Conservation (phyloP, 805 yeast species). For the Teunomyces pallodes region DNA sequence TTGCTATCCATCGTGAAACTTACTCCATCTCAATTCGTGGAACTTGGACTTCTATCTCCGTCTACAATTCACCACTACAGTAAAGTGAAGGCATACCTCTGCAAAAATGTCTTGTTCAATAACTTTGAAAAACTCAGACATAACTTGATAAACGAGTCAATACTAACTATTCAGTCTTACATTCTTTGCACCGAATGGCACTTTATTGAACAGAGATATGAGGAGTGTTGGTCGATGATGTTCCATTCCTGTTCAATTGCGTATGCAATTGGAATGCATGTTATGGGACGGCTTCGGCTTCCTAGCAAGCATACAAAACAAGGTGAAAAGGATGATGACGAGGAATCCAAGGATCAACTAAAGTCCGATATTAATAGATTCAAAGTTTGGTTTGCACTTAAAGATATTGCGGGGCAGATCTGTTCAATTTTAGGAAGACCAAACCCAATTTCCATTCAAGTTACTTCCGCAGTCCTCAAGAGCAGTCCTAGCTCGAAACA, state of each 20-base stretch:
- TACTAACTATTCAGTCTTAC: constrained; percentile 47
- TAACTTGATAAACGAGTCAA: constrained; percentile 47
- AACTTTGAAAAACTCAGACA: constrained; percentile 46
- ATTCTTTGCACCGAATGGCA: constrained; percentile 52
- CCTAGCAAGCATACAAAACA: background rate
- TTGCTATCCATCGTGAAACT: constrained; percentile 38
- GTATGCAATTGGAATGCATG: constrained; percentile 52
- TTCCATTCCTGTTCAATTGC: constrained; percentile 50
- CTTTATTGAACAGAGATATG: constrained; percentile 47
- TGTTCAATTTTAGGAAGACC: constrained; percentile 55
- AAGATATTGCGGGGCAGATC: constrained; percentile 45
- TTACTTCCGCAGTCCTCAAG: constrained; percentile 27
- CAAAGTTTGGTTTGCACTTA: constrained; percentile 50
- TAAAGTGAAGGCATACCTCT: constrained; percentile 14
- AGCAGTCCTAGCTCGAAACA: constrained; percentile 11
- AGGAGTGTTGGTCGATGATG: constrained; percentile 51
- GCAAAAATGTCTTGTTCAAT: constrained; percentile 28
- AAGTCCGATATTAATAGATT: constrained; percentile 35
- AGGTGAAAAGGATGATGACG: constrained; percentile 19
- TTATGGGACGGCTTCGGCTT: constrained; percentile 29
- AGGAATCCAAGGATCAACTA: constrained; percentile 31
- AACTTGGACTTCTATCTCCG: constrained; percentile 16
- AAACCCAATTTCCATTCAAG: constrained; percentile 49
- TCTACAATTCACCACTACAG: constrained; percentile 18
- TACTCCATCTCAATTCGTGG: constrained; percentile 27